Conservation (phyloP, 169 alveolate genomes). For the Blepharisma undulans region DNA sequence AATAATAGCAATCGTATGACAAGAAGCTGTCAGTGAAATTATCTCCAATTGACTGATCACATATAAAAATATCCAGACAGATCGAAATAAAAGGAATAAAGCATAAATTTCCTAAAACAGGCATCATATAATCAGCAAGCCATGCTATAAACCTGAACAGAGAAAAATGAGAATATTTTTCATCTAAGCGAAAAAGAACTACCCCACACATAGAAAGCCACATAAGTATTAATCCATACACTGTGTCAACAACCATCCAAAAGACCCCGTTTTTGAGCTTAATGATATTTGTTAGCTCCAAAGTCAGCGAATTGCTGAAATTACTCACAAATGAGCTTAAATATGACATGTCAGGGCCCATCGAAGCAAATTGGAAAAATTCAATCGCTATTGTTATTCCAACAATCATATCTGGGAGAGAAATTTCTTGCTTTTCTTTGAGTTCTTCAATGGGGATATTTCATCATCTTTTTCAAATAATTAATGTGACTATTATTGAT, state of each 20-base stretch:
- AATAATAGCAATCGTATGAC: background rate
- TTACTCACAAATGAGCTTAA: background rate
- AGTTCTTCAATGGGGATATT: background rate
- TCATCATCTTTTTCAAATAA: background rate
- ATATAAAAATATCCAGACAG: background rate
- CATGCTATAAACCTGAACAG: background rate
- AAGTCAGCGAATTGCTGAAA: background rate
- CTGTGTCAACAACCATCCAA: conserved; percentile 19
- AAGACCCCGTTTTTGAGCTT: background rate
- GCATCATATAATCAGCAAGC: background rate
- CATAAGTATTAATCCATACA: background rate
- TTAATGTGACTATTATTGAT: background rate
- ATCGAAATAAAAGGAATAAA: background rate
- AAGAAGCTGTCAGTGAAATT: background rate
- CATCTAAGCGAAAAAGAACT: background rate
- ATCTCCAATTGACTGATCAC: background rate
- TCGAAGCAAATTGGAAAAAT: background rate
- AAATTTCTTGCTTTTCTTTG: background rate
- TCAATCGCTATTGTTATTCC: background rate
- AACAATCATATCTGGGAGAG: background rate
- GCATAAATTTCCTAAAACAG: background rate
- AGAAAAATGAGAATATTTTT: background rate
- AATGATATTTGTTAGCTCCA: background rate
- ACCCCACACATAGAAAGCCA: background rate
- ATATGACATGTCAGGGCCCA: background rate